A percentile compares a stretch with the other conserved stretches of the same genome.
These are phyloP conservation scores for Babesia ovata DNA, from an alignment of 169 alveolate species.

Conservation along the genomic window DNA sequence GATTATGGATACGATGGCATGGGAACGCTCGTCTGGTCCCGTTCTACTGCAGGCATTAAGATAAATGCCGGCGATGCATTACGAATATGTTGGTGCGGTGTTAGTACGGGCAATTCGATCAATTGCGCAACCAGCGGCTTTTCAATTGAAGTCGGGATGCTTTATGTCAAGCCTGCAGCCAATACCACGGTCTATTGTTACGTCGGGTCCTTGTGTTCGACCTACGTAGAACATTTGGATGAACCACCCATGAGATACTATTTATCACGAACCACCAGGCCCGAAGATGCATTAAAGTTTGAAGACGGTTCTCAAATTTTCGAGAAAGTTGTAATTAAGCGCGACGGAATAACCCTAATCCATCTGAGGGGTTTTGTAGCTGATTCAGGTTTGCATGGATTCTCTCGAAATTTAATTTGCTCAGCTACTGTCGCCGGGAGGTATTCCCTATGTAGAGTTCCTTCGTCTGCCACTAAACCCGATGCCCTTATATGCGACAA, in stretches of 20 bases:
- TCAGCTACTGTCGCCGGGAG: not conserved
- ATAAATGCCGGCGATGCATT: constrained; percentile 5
- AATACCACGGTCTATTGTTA: not conserved
- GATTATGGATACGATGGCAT: not conserved
- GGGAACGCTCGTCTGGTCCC: not conserved
- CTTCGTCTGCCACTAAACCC: not conserved
- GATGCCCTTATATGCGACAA: not conserved
- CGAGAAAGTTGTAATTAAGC: not conserved
- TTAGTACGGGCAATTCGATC: not conserved
- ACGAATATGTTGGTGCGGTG: constrained; percentile 30
- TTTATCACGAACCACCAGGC: not conserved
- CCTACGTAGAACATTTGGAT: not conserved
- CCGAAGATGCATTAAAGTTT: not conserved
- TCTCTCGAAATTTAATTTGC: not conserved
- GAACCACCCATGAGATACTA: not conserved
- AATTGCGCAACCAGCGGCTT: not conserved
- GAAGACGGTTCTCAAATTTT: not conserved
- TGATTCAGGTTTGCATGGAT: not conserved
- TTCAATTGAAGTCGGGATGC: constrained; percentile 5
- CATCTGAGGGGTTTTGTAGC: not conserved
- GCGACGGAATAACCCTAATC: not conserved
- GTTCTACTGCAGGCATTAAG: not conserved
- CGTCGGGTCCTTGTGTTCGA: not conserved
- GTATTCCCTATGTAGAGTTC: not conserved
- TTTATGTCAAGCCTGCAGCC: not conserved